A percentile compares a stretch with the other conserved stretches of the same genome.
These are phyloP conservation scores for Ambrosia trifida DNA, from an alignment of 129 eudicot genomes.

Conservation along the genomic window DNA sequence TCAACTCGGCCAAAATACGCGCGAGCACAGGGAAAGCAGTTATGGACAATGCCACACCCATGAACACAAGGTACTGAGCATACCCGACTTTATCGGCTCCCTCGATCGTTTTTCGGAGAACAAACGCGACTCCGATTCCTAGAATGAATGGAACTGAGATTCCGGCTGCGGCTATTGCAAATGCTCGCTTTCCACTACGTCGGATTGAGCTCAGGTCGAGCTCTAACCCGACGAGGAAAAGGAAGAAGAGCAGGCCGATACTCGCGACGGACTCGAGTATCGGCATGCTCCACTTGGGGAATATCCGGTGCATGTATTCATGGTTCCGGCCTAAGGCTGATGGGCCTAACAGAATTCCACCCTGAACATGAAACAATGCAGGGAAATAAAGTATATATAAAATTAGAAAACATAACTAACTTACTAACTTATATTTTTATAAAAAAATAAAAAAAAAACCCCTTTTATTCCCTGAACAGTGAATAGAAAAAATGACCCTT, in stretches of 20 bases:
- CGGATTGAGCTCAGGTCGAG: constrained; percentile 68
- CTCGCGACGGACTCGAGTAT: constrained; percentile 81
- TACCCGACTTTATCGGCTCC: constrained; percentile 67
- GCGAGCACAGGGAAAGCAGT: constrained; percentile 95
- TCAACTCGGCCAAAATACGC: constrained; percentile 82
- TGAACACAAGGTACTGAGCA: constrained; percentile 61
- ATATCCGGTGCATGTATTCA: constrained; percentile 58
- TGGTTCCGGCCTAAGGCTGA: constrained; percentile 77
- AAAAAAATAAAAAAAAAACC: too few relatives aligned
- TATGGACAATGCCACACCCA: constrained; percentile 88
- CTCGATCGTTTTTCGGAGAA: constrained; percentile 49
- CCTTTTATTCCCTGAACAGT: too few relatives aligned
- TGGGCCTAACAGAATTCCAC: constrained; percentile 80
- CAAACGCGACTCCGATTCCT: constrained; percentile 63
- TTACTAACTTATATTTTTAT: neutral
- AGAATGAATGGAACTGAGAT: constrained; percentile 67
- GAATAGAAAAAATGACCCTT: too few relatives aligned
- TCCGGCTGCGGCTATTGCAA: constrained; percentile 73
- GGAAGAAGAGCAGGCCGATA: constrained; percentile 78
- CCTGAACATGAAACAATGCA: constrained; percentile 39
- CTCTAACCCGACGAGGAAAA: constrained; percentile 82
- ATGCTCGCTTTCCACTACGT: constrained; percentile 65
- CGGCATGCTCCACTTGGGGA: constrained; percentile 82
- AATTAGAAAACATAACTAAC: neutral
- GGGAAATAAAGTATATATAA: neutral